A percentile compares a stretch with the other conserved stretches of the same genome.
Evolutionary conservation across 345 rosid species (phyloP).

Genomic region (Acer yangbiense): DNA sequence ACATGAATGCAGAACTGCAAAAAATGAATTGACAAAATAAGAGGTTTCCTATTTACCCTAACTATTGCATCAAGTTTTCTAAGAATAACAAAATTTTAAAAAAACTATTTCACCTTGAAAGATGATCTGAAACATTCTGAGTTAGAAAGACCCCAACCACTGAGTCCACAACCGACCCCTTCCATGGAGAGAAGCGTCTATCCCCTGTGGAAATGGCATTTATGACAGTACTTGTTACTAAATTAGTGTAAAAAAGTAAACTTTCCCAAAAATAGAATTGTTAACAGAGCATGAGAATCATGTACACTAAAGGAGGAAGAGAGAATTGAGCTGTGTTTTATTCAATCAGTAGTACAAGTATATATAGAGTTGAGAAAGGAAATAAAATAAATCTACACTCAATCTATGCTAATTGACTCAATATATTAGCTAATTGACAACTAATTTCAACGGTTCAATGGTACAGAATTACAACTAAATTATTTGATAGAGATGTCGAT

Average conservation of each 20-base stretch:
- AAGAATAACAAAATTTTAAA: conserved; percentile 2
- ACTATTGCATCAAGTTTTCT: conserved; percentile 1
- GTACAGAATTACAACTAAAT: no score
- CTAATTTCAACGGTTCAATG: no score
- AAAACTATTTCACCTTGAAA: conserved; percentile 68
- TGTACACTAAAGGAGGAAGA: no score
- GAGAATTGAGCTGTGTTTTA: no score
- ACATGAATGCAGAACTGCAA: conserved; percentile 93
- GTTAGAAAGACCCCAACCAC: conserved; percentile 97
- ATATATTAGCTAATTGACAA: no score
- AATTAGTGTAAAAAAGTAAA: not conserved
- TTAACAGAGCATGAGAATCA: no score
- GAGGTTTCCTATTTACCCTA: conserved; percentile 14
- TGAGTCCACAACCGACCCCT: conserved; percentile 96
- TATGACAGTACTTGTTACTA: conserved; percentile 19
- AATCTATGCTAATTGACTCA: no score
- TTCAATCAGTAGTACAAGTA: no score
- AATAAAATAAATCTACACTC: no score
- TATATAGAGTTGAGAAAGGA: no score
- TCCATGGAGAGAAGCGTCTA: conserved; percentile 93
- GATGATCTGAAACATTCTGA: conserved; percentile 95
- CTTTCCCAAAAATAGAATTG: not conserved
- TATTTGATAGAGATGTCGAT: no score
- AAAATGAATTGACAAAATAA: conserved; percentile 18
- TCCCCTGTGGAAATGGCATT: conserved; percentile 59